Percentiles rank a stretch among this genome's conserved stretches.
Evolutionary conservation across 169 alveolate genomes (phyloP).

Genomic region (Cyclospora cayetanensis): DNA sequence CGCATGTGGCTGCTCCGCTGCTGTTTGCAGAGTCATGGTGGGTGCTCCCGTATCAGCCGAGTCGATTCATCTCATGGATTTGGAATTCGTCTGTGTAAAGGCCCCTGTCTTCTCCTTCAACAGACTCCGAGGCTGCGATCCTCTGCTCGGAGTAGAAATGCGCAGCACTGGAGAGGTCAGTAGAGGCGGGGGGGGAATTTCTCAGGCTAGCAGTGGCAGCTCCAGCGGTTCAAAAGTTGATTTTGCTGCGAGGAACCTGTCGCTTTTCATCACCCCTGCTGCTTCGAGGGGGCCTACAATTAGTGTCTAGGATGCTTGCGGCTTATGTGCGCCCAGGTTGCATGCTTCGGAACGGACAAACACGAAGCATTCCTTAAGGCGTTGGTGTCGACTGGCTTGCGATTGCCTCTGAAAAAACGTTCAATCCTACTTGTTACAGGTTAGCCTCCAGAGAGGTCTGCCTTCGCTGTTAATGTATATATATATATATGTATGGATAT

Average conservation of each 20-base stretch:
- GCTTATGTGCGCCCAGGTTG: too few species aligned
- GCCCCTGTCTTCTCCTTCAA: slow-evolving; percentile 89
- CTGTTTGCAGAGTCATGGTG: slow-evolving; percentile 82
- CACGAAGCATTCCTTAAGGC: slow-evolving; percentile 91
- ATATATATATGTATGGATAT: too few species aligned
- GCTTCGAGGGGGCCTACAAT: too few species aligned
- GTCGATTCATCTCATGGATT: slow-evolving; percentile 86
- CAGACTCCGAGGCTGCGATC: slow-evolving; percentile 87
- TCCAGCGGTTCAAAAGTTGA: too few species aligned
- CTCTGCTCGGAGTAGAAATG: slow-evolving; percentile 93
- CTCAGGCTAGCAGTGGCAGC: too few species aligned
- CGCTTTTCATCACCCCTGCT: too few species aligned
- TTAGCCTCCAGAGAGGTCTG: not conserved
- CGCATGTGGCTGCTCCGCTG: not conserved
- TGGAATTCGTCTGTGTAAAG: slow-evolving; percentile 88
- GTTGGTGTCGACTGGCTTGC: slow-evolving; percentile 85
- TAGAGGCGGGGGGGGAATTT: too few species aligned
- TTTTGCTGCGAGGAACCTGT: too few species aligned
- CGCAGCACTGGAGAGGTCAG: slow-evolving; percentile 91
- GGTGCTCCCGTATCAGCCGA: slow-evolving; percentile 81
- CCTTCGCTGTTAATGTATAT: not conserved
- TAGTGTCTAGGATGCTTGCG: too few species aligned
- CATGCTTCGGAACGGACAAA: slow-evolving; percentile 86
- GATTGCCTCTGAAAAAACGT: slow-evolving; percentile 75
- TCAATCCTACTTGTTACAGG: slow-evolving; percentile 41